Conservation (phyloP, 1,284 basidiomycete genomes). For the Schizopora paradoxa region DNA sequence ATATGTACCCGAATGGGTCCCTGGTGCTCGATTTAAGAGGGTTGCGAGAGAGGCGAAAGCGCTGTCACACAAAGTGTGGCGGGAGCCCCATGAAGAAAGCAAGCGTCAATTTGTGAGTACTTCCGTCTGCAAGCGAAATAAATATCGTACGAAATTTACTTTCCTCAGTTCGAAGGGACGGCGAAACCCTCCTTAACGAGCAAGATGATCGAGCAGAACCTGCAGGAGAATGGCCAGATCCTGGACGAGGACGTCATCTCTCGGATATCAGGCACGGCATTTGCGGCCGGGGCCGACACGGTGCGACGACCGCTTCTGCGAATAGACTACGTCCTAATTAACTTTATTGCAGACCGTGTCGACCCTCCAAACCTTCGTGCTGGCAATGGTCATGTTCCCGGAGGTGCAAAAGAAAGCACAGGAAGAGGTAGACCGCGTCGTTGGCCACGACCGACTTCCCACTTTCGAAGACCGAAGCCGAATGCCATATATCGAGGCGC, state of each 20-base stretch:
- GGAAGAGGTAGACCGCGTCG: constrained; percentile 21
- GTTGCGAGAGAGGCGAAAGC: too few relatives aligned
- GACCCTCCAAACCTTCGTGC: constrained; percentile 15
- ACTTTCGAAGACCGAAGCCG: constrained; percentile 17
- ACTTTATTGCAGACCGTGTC: constrained; percentile 14
- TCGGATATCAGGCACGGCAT: constrained; percentile 6
- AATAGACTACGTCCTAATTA: background rate
- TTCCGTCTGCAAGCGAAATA: too few relatives aligned
- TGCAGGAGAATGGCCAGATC: background rate
- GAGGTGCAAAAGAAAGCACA: constrained; percentile 17
- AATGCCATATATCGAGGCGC: constrained; percentile 20
- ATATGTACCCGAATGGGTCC: constrained; percentile 1
- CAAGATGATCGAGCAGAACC: constrained; percentile 8
- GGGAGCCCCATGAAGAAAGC: too few relatives aligned
- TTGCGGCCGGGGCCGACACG: constrained; percentile 15
- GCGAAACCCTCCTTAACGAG: constrained; percentile 11
- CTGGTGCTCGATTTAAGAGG: constrained; percentile 1
- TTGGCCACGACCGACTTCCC: constrained; percentile 19
- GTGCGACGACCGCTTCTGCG: constrained; percentile 2
- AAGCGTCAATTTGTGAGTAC: too few relatives aligned
- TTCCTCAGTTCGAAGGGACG: constrained; percentile 10
- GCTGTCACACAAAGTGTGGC: too few relatives aligned
- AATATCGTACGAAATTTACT: too few relatives aligned
- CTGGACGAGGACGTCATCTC: constrained; percentile 10
- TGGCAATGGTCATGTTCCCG: constrained; percentile 17